A percentile compares a stretch with the other conserved stretches of the same genome.
Evolutionary conservation across 2,329 filamentous ascomycete species (phyloP).

Genomic region (Cytospora piceicola): DNA sequence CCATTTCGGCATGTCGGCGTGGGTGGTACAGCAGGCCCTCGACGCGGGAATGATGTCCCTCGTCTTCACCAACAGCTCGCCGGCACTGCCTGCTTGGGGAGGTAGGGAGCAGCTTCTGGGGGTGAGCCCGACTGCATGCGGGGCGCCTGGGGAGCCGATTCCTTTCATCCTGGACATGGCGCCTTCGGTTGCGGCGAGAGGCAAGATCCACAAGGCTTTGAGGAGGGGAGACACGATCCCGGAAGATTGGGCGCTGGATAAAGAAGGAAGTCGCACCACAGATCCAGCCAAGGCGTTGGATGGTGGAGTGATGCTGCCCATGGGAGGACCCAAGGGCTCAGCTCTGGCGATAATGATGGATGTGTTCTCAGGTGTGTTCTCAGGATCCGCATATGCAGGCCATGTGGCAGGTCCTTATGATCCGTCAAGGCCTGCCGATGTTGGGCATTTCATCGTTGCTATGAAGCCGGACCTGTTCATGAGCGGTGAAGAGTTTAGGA

Average conservation of each 20-base stretch:
- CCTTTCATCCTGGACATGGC: constrained; percentile 80
- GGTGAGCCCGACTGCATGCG: constrained; percentile 75
- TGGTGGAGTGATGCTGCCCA: constrained; percentile 80
- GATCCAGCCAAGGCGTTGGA: constrained; percentile 70
- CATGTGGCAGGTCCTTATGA: constrained; percentile 79
- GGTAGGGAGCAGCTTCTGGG: constrained; percentile 71
- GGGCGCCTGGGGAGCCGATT: constrained; percentile 65
- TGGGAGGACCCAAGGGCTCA: constrained; percentile 83
- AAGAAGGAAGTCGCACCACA: constrained; percentile 68
- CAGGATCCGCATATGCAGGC: constrained; percentile 77
- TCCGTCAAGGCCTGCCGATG: constrained; percentile 67
- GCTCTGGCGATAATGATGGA: constrained; percentile 85
- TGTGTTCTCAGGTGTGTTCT: constrained; percentile 79
- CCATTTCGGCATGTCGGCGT: constrained; percentile 83
- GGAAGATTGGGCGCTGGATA: constrained; percentile 74
- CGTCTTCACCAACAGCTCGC: constrained; percentile 73
- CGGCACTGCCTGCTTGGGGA: constrained; percentile 73
- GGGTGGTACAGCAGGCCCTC: constrained; percentile 77
- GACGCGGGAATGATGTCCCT: constrained; percentile 72
- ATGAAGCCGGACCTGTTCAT: constrained; percentile 79
- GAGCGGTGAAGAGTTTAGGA: constrained; percentile 69
- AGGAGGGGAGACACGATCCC: constrained; percentile 72
- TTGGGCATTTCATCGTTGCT: constrained; percentile 74
- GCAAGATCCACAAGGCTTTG: constrained; percentile 73
- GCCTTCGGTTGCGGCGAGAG: constrained; percentile 69